These are phyloP conservation scores for Schizothecium vesticola DNA, from an alignment of 495 filamentous ascomycete species.

Conservation along the genomic window DNA sequence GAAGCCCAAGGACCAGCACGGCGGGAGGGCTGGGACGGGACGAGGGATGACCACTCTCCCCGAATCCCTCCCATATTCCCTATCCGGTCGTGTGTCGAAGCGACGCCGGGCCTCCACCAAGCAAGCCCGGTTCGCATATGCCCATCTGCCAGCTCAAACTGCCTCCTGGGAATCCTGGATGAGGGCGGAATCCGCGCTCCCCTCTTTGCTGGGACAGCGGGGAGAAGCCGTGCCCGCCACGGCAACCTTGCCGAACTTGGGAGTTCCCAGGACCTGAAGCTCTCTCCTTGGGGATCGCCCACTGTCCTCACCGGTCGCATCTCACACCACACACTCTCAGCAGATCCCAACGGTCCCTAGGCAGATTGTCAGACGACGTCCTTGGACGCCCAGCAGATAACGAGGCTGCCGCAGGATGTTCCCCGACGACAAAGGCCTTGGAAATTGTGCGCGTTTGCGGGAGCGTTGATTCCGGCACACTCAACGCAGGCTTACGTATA, in stretches of 20 bases:
- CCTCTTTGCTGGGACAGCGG: not conserved
- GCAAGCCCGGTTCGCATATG: not conserved
- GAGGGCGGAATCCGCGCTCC: not conserved
- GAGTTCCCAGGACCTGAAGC: not conserved
- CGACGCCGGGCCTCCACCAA: not conserved
- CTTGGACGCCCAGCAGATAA: not conserved
- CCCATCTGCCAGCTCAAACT: not conserved
- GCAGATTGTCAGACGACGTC: not conserved
- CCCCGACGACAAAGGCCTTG: slow-evolving; percentile 6
- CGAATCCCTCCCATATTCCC: not conserved
- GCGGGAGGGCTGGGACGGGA: not conserved
- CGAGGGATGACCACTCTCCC: too few species aligned
- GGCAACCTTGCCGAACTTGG: not conserved
- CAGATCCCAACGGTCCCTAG: not conserved
- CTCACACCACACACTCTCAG: not conserved
- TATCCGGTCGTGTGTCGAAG: not conserved
- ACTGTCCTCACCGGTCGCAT: not conserved
- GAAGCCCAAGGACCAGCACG: not conserved
- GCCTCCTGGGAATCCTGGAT: not conserved
- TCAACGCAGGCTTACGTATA: not conserved
- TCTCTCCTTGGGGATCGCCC: not conserved
- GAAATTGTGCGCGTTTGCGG: not conserved
- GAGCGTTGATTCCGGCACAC: slow-evolving; percentile 6
- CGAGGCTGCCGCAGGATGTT: slow-evolving; percentile 3
- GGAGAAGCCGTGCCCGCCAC: not conserved